Evolutionary conservation across 495 filamentous ascomycete species (phyloP).

Genomic region (Xylaria palmicola): DNA sequence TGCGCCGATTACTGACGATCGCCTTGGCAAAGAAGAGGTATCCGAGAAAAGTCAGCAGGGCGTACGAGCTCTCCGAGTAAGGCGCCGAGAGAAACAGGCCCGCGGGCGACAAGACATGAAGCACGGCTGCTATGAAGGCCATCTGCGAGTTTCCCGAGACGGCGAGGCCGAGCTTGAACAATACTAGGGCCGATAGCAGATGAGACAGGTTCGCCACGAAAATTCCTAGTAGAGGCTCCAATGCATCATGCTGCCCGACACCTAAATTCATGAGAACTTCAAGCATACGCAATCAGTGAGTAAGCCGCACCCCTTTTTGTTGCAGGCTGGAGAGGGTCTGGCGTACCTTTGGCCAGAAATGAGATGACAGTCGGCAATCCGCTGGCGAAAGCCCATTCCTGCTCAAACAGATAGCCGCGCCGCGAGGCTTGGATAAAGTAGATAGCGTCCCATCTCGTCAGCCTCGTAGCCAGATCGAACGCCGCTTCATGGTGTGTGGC

Average conservation of each 20-base stretch:
- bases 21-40: conserved; percentile 67
- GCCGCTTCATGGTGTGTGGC: conserved; percentile 59
- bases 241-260: conserved; percentile 15
- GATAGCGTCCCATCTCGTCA: conserved; percentile 89
- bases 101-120: conserved; percentile 84
- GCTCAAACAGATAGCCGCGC: conserved; percentile 80
- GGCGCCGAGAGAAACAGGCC: conserved; percentile 89
- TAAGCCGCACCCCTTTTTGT: background rate
- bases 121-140: conserved; percentile 62
- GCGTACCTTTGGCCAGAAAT: conserved; percentile 31
- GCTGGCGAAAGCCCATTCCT: conserved; percentile 93
- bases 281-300: conserved; percentile 1
- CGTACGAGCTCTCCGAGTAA: conserved; percentile 77
- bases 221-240: conserved; percentile 54
- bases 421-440: conserved; percentile 73
- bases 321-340: background rate
- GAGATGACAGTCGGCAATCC: conserved; percentile 58
- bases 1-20: conserved; percentile 29
- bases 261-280: conserved; percentile 24
- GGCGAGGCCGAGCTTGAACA: conserved; percentile 59
- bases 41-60: conserved; percentile 74
- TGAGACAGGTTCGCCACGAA: conserved; percentile 70
- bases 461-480: conserved; percentile 44
- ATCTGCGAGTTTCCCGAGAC: conserved; percentile 49
- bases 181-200: conserved; percentile 66